Percentiles rank a stretch among this genome's conserved stretches.
phyloP scores from a whole-genome alignment of 2,329 filamentous ascomycete species.

The Ceratocystis diversiconidia region DNA sequence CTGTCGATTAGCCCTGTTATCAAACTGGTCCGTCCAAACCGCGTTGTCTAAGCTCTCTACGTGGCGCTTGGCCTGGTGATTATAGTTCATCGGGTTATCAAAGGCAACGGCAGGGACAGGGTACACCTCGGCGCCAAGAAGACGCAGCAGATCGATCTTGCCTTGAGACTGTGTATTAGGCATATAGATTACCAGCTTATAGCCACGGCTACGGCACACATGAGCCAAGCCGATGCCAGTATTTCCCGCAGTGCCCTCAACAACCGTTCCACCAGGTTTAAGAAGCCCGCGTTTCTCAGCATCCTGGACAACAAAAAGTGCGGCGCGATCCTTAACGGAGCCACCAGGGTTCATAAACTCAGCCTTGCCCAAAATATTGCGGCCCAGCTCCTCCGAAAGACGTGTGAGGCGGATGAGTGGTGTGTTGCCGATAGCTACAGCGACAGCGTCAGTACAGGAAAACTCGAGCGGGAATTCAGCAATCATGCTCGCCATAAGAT shows the following conservation, averaged over 20 bases:
- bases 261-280: slow-evolving; percentile 75
- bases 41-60: slow-evolving; percentile 76
- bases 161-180: slow-evolving; percentile 96
- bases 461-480: background rate
- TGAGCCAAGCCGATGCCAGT: slow-evolving; percentile 96
- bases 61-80: slow-evolving; percentile 84
- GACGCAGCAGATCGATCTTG: slow-evolving; percentile 83
- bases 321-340: slow-evolving; percentile 89
- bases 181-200: slow-evolving; percentile 98
- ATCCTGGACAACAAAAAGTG: slow-evolving; percentile 83
- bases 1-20: slow-evolving; percentile 84
- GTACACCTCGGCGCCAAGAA: slow-evolving; percentile 89
- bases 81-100: slow-evolving; percentile 92
- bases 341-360: slow-evolving; percentile 98
- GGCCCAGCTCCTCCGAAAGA: slow-evolving; percentile 81
- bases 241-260: slow-evolving; percentile 95
- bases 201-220: slow-evolving; percentile 82
- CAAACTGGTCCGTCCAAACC: slow-evolving; percentile 98
- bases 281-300: slow-evolving; percentile 80
- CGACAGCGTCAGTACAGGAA: background rate
- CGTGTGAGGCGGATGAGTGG: slow-evolving; percentile 81
- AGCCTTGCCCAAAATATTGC: slow-evolving; percentile 88
- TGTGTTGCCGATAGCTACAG: slow-evolving; percentile 84
- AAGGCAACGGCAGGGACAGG: slow-evolving; percentile 92
- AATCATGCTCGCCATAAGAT: background rate